A percentile compares a stretch with the other conserved stretches of the same genome.
These are phyloP conservation scores for Wickerhamomyces bovis DNA, from an alignment of 805 yeast species.

Conservation along the genomic window DNA sequence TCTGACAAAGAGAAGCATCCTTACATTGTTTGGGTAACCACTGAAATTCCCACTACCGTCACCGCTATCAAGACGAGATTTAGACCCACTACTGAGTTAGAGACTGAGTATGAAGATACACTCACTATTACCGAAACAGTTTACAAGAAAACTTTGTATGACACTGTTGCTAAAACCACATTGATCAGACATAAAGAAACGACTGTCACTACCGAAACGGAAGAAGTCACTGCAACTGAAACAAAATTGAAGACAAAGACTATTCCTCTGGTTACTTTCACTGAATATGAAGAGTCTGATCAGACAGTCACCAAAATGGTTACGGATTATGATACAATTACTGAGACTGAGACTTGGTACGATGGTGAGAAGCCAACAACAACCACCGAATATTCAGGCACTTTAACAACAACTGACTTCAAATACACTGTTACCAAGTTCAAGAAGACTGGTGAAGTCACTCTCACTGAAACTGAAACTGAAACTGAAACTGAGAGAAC, in stretches of 20 bases:
- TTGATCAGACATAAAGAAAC: conserved; percentile 15
- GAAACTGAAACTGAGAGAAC: conserved; percentile 17
- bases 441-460: conserved; percentile 12
- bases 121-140: conserved; percentile 15
- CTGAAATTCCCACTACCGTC: conserved; percentile 13
- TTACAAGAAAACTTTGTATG: conserved; percentile 13
- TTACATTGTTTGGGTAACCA: conserved; percentile 12
- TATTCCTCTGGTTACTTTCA: conserved; percentile 18
- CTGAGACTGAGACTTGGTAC: conserved; percentile 12
- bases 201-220: conserved; percentile 11
- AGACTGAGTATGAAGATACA: conserved; percentile 12
- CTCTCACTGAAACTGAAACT: conserved; percentile 11
- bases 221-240: conserved; percentile 7
- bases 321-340: conserved; percentile 18
- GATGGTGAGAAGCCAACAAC: conserved; percentile 8
- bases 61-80: conserved; percentile 14
- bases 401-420: conserved; percentile 14
- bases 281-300: conserved; percentile 24
- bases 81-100: conserved; percentile 16
- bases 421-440: conserved; percentile 11
- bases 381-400: conserved; percentile 9
- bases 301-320: conserved; percentile 23
- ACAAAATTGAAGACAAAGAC: conserved; percentile 13
- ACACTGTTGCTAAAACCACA: conserved; percentile 17
- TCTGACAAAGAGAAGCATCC: neutral